Percentiles rank a stretch among this genome's conserved stretches.
phyloP scores from a whole-genome alignment of 345 rosid genomes.

The Gossypium anomalum region DNA sequence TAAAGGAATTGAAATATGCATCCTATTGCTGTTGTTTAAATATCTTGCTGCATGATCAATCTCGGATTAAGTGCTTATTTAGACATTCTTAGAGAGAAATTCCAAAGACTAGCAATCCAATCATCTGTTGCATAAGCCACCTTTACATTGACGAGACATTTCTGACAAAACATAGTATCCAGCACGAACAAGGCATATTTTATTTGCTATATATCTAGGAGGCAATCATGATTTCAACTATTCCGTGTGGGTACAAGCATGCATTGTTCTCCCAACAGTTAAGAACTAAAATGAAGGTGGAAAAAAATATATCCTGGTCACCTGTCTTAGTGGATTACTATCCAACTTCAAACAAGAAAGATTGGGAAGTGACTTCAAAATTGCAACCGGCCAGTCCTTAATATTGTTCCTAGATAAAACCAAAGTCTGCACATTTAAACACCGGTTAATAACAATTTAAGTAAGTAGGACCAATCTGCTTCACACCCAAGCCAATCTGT shows the following conservation, averaged over 20 bases:
- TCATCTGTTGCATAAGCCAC: not conserved
- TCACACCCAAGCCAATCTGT: not conserved
- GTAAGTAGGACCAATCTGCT: not conserved
- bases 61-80: not conserved
- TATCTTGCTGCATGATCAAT: not conserved
- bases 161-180: not conserved
- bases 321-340: slow-evolving; percentile 69
- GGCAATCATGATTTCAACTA: not conserved
- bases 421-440: slow-evolving; percentile 52
- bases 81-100: not conserved
- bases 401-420: slow-evolving; percentile 77
- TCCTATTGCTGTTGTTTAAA: not conserved
- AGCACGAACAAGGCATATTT: not conserved
- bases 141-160: not conserved
- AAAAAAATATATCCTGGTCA: slow-evolving; percentile 20
- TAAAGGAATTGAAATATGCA: not conserved
- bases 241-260: not conserved
- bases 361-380: slow-evolving; percentile 40
- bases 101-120: not conserved
- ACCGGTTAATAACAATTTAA: slow-evolving; percentile 10
- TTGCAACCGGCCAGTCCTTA: slow-evolving; percentile 74
- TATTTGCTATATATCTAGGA: not conserved
- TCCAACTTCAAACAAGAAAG: slow-evolving; percentile 83
- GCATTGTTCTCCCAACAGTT: not conserved
- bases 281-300: not conserved